phyloP scores from a whole-genome alignment of 192 early-diverging fungal species.

The Paraglomus occultum region DNA sequence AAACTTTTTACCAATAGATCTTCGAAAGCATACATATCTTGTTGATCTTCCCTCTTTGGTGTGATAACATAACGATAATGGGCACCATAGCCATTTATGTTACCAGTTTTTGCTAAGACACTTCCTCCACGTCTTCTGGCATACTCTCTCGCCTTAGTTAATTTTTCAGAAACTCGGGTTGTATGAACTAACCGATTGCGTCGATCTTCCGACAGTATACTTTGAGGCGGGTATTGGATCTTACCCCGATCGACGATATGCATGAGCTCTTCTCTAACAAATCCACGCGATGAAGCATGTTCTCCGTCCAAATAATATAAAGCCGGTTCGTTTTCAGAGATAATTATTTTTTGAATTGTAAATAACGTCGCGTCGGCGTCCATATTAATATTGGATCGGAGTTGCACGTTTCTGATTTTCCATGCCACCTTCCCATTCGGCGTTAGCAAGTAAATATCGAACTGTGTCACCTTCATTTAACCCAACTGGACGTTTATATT shows the following conservation, averaged over 20 bases:
- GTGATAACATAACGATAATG: not conserved
- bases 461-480: no score
- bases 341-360: conserved; percentile 1
- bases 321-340: not conserved
- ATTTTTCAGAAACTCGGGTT: not conserved
- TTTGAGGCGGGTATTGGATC: not conserved
- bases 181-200: not conserved
- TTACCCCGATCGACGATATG: not conserved
- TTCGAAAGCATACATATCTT: conserved; percentile 1
- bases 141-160: not conserved
- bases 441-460: no score
- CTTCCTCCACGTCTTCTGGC: not conserved
- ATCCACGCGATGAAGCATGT: not conserved
- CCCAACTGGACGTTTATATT: no score
- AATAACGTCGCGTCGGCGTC: not conserved
- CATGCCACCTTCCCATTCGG: conserved; percentile 3
- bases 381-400: not conserved
- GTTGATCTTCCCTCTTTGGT: not conserved
- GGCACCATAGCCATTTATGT: not conserved
- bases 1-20: no score
- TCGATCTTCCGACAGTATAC: conserved; percentile 2
- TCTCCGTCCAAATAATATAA: conserved; percentile 5
- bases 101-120: not conserved
- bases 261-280: conserved; percentile 2
- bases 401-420: conserved; percentile 2